phyloP scores from a whole-genome alignment of 2,329 filamentous ascomycete species.

The Magnaporthales sp. region DNA sequence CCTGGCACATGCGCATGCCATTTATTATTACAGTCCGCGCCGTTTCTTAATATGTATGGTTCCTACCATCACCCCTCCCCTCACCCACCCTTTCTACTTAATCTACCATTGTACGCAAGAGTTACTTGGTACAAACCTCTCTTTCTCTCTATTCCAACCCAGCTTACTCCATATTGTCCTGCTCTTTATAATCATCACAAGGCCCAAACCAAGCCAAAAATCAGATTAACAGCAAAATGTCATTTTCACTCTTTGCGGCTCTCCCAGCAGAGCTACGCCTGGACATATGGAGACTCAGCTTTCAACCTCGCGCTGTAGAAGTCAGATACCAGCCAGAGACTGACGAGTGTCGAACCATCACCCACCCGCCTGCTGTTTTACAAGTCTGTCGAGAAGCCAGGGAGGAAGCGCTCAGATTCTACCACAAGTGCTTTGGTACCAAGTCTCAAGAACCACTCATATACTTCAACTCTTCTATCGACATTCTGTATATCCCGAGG shows the following conservation, averaged over 20 bases:
- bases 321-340: constrained; percentile 26
- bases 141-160: background rate
- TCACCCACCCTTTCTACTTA: background rate
- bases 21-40: background rate
- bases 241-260: constrained; percentile 21
- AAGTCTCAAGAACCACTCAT: constrained; percentile 20
- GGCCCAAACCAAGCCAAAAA: background rate
- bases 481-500: constrained; percentile 29
- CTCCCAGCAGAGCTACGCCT: constrained; percentile 31
- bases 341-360: constrained; percentile 27
- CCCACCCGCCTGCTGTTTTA: constrained; percentile 29
- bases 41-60: background rate
- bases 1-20: background rate
- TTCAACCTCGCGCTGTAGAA: constrained; percentile 27
- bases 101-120: background rate
- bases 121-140: background rate
- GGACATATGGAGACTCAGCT: constrained; percentile 29
- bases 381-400: constrained; percentile 33
- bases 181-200: background rate
- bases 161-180: background rate
- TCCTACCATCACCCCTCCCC: background rate
- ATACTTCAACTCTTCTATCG: constrained; percentile 27
- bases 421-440: constrained; percentile 26
- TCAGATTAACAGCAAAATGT: background rate
- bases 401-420: constrained; percentile 28